Evolutionary conservation across 208 protist species (phyloP).

Genomic region (Trypanosoma scelopori): DNA sequence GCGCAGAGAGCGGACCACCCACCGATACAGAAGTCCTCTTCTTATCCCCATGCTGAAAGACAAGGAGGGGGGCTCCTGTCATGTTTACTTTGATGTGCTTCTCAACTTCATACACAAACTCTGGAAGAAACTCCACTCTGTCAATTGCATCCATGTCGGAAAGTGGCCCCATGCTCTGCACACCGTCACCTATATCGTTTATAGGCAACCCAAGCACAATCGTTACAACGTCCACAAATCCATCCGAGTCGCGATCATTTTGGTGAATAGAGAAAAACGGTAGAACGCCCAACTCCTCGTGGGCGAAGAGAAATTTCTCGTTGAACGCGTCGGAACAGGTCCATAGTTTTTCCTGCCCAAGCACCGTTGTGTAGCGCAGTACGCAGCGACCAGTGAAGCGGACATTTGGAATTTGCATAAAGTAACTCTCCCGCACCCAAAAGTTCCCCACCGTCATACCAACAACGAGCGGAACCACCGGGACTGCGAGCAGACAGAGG

Average conservation of each 20-base stretch:
- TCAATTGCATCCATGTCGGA: conserved; percentile 43
- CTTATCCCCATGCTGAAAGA: conserved; percentile 27
- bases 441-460: conserved; percentile 74
- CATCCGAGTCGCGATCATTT: conserved; percentile 47
- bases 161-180: conserved; percentile 16
- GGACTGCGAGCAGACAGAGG: conserved; percentile 53
- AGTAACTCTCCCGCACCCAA: conserved; percentile 60
- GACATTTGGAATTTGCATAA: conserved; percentile 46
- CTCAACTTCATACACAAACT: conserved; percentile 69
- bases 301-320: conserved; percentile 36
- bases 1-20: conserved; percentile 42
- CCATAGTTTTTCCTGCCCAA: conserved; percentile 71
- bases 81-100: conserved; percentile 53
- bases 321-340: conserved; percentile 72
- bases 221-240: conserved; percentile 38
- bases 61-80: conserved; percentile 68
- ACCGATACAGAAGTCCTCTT: conserved; percentile 14
- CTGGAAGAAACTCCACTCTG: conserved; percentile 63
- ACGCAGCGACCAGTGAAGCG: conserved; percentile 63
- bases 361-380: conserved; percentile 55
- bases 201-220: conserved; percentile 67
- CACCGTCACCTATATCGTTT: conserved; percentile 24
- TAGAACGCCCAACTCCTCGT: conserved; percentile 30
- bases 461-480: conserved; percentile 64
- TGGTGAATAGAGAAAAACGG: conserved; percentile 63